Conservation (phyloP, 1,284 basidiomycete species). For the Dichomitus squalens region DNA sequence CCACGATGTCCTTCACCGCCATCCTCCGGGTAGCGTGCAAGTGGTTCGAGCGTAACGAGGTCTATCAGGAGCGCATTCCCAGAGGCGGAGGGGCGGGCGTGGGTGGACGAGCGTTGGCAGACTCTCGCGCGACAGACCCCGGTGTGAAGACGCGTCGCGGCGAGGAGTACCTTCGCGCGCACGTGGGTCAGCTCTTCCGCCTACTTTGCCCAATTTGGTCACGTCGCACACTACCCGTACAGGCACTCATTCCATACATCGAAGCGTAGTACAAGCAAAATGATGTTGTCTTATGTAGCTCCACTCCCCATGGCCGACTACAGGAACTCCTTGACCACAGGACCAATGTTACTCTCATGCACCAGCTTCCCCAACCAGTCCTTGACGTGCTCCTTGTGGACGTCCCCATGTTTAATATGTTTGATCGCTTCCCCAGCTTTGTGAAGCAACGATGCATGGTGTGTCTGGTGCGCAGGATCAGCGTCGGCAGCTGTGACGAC, state of each 20-base stretch:
- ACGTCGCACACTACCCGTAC: neutral
- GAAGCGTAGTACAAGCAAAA: no score
- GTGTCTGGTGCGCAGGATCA: neutral
- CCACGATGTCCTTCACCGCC: conserved; percentile 35
- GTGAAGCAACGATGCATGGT: conserved; percentile 3
- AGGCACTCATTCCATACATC: no score
- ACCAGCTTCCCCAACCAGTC: conserved; percentile 13
- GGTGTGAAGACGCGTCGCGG: conserved; percentile 8
- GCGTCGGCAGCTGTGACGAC: neutral
- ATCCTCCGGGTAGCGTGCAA: conserved; percentile 16
- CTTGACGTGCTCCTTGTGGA: conserved; percentile 2
- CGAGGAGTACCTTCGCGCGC: conserved; percentile 10
- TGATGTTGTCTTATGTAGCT: no score
- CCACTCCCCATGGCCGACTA: neutral
- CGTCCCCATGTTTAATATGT: conserved; percentile 3
- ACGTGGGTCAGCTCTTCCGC: conserved; percentile 14
- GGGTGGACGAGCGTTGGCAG: neutral
- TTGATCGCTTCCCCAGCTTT: conserved; percentile 9
- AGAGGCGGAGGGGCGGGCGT: neutral
- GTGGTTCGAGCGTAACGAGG: neutral
- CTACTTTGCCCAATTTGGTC: conserved; percentile 6
- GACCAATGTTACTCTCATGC: conserved; percentile 24
- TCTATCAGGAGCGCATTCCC: conserved; percentile 1
- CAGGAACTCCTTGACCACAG: conserved; percentile 20
- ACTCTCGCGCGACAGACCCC: neutral